Base-by-base conservation (phyloP, 75 land plant genomes). In the Adiantum capillusveneris region DNA sequence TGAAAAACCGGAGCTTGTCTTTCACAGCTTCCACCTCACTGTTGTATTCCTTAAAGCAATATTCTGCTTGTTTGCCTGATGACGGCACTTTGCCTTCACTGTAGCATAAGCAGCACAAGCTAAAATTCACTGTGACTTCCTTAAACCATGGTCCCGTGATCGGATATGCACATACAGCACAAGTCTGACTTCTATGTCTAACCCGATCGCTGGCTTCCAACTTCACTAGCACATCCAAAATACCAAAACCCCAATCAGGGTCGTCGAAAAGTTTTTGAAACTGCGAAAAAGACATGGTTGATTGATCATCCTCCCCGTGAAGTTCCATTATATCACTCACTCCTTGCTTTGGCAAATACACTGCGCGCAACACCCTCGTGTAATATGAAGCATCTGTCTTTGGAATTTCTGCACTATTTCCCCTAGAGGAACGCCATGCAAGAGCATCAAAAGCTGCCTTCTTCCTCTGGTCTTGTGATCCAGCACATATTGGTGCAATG, bases 11-110 rank as follows among this genome's bases (percentile, higher is more conserved):
- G 6, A 46, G 50, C 50, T 14, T n/a, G 14, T 46, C 50, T 46
- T 46, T 46, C 55, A 65, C 44, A 2, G 81, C 86, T 45, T 82
- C 86, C 6, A 81, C 36, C 65, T 89, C 87, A 22, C 67, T 75
- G 34, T 77, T 71, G 66, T 86, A 89, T 76, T 94, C 98, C 53
- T 79, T 89, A 62, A 94, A 94, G 11, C 48, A 74, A 60, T 86
- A 94, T 60, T 83, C 85, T 17, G 83, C 85, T 51, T 53, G 85
- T 67, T 86, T 86, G 58, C 54, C 65, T 1, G 77, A 16, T 13
- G 76, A 39, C 1, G 98, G 98, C 30, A 94, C 91, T 66, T 89
- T 86, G 30, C 98, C 96, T 52, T 89, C 88, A 37, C 96, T 83
- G 65, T 94, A 94, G 78, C 98, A 94, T 14, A 60, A 71, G 29